phyloP scores from a whole-genome alignment of 768 basidiomycete species.

The Astraeus odoratus region DNA sequence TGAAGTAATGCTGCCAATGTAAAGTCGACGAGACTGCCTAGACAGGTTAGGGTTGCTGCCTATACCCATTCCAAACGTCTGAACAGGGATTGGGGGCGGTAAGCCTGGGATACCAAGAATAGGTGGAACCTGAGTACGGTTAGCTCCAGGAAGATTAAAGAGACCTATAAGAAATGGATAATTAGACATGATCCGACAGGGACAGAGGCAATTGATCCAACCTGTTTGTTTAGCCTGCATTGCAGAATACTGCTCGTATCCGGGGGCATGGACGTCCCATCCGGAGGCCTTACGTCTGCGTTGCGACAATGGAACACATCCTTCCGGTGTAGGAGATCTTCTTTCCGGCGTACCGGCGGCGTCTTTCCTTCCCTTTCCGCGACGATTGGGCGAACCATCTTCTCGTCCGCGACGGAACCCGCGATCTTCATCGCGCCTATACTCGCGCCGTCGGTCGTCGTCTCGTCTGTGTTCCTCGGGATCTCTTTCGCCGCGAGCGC shows the following conservation, averaged over 20 bases:
- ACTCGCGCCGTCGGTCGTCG: conserved; percentile 45
- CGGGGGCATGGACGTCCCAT: conserved; percentile 95
- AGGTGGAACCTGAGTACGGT: conserved; percentile 79
- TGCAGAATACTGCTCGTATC: conserved; percentile 91
- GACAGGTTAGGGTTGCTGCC: conserved; percentile 84
- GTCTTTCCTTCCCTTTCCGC: conserved; percentile 40
- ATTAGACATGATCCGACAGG: conserved; percentile 6
- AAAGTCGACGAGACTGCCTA: conserved; percentile 89
- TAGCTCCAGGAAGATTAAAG: conserved; percentile 94
- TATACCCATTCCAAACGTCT: conserved; percentile 81
- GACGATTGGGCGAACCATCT: conserved; percentile 32
- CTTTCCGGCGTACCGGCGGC: conserved; percentile 68
- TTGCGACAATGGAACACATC: conserved; percentile 73
- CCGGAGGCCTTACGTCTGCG: conserved; percentile 84
- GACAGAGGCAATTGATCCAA: conserved; percentile 24
- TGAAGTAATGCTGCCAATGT: conserved; percentile 94
- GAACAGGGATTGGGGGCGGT: conserved; percentile 77
- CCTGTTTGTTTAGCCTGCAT: conserved; percentile 99
- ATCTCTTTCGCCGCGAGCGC: conserved; percentile 36
- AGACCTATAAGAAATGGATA: conserved; percentile 49
- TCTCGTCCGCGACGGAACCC: conserved; percentile 27
- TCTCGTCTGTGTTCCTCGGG: conserved; percentile 42
- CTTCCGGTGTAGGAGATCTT: conserved; percentile 87
- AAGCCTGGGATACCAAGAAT: conserved; percentile 77
- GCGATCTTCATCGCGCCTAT: conserved; percentile 38